phyloP scores from a whole-genome alignment of 257 asterid genomes.

The Cynanchum wilfordii region DNA sequence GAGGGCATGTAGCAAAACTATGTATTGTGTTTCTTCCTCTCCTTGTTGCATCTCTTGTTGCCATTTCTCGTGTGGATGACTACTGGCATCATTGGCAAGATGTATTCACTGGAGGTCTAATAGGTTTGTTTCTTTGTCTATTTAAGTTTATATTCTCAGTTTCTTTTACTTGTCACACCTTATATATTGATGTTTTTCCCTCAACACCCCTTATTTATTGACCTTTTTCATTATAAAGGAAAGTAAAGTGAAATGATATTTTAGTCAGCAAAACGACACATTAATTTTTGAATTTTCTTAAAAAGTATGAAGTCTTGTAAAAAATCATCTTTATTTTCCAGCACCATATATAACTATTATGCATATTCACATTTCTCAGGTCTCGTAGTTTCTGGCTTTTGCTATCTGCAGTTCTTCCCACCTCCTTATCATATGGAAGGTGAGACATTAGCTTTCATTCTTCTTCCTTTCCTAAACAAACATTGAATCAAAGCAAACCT shows the following conservation, averaged over 20 bases:
- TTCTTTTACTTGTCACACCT: too few relatives aligned
- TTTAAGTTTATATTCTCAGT: background rate
- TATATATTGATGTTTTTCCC: too few relatives aligned
- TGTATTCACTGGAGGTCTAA: conserved; percentile 75
- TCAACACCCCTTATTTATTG: too few relatives aligned
- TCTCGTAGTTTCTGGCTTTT: conserved; percentile 50
- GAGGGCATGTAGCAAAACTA: conserved; percentile 71
- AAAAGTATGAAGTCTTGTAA: too few relatives aligned
- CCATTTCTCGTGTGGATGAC: conserved; percentile 87
- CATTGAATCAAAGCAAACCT: background rate
- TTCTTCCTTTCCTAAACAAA: too few relatives aligned
- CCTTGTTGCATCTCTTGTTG: conserved; percentile 73
- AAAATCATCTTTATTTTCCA: background rate
- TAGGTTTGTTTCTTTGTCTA: conserved; percentile 44
- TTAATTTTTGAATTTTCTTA: too few relatives aligned
- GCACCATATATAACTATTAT: background rate
- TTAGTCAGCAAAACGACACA: too few relatives aligned
- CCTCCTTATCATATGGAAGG: conserved; percentile 73
- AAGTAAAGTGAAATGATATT: too few relatives aligned
- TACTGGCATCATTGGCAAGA: conserved; percentile 99
- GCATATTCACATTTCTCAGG: conserved; percentile 32
- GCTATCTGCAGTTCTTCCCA: conserved; percentile 90
- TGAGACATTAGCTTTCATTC: conserved; percentile 8
- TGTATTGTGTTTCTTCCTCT: conserved; percentile 71
- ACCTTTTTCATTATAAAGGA: too few relatives aligned